A percentile compares a stretch with the other conserved stretches of the same genome.
Evolutionary conservation across 2,329 filamentous ascomycete genomes (phyloP).

Genomic region (Parastagonospora avenae): DNA sequence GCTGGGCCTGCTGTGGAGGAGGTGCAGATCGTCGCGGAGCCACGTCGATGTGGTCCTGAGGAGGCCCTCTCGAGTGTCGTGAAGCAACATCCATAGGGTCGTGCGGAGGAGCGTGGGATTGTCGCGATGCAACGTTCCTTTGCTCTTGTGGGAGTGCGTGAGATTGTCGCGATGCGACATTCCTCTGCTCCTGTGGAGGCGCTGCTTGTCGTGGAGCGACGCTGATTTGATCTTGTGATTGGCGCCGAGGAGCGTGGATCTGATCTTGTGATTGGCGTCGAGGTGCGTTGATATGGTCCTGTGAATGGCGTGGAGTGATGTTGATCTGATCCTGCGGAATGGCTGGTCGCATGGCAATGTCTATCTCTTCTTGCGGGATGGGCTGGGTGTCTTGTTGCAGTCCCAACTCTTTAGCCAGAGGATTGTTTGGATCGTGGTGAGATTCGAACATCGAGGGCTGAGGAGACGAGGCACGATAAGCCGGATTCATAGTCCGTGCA

Average conservation of each 20-base stretch:
- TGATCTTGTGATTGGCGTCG: neutral
- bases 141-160: neutral
- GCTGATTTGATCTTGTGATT: constrained; percentile 2
- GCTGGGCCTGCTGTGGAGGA: constrained; percentile 7
- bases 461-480: constrained; percentile 93
- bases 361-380: constrained; percentile 32
- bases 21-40: neutral
- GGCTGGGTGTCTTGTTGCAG: constrained; percentile 51
- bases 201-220: constrained; percentile 2
- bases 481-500: constrained; percentile 90
- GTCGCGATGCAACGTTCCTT: neutral
- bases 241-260: neutral
- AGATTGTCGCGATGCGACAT: neutral
- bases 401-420: constrained; percentile 71
- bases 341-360: constrained; percentile 17
- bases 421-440: constrained; percentile 83
- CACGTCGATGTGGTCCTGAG: neutral
- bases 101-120: constrained; percentile 2
- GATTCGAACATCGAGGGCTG: constrained; percentile 93
- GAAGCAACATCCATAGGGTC: neutral
- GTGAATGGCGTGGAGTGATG: constrained; percentile 19
- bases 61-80: constrained; percentile 2
- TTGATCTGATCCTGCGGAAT: constrained; percentile 28
- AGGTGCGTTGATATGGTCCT: constrained; percentile 6
- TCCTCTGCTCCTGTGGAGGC: neutral